Percentiles rank a stretch among this genome's conserved stretches.
Evolutionary conservation across 768 basidiomycete genomes (phyloP).

Genomic region (Heimioporus sp.): DNA sequence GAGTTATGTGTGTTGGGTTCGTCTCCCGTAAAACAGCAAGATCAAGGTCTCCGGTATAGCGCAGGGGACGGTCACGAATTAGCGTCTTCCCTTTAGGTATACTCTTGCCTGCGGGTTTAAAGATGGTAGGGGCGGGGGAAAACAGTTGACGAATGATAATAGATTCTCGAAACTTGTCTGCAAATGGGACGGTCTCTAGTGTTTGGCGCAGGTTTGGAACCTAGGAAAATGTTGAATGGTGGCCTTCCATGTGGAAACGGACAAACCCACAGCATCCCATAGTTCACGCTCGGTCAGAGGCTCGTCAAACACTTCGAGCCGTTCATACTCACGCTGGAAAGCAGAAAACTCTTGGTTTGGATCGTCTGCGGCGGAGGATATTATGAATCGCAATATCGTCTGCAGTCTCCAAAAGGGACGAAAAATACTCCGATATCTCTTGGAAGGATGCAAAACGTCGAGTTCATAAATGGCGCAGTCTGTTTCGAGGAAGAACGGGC

Average conservation of each 20-base stretch:
- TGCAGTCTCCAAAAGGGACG: constrained; percentile 50
- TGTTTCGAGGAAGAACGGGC: constrained; percentile 68
- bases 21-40: constrained; percentile 56
- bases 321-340: constrained; percentile 36
- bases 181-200: constrained; percentile 22
- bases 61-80: neutral
- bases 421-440: constrained; percentile 41
- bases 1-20: constrained; percentile 60
- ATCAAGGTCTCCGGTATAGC: constrained; percentile 46
- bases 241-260: neutral
- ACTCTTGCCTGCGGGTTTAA: constrained; percentile 7
- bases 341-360: constrained; percentile 28
- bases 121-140: constrained; percentile 8
- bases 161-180: constrained; percentile 20
- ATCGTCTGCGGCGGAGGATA: constrained; percentile 26
- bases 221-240: constrained; percentile 8
- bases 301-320: constrained; percentile 14
- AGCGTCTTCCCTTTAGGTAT: neutral
- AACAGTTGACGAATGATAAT: constrained; percentile 14
- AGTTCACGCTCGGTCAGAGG: constrained; percentile 23
- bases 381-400: constrained; percentile 49
- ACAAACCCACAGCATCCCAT: constrained; percentile 25
- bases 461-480: constrained; percentile 62
- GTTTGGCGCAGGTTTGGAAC: constrained; percentile 15
- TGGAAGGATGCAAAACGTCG: constrained; percentile 36